These are phyloP conservation scores for Saxispiralis lemnorum DNA, from an alignment of 495 filamentous ascomycete genomes.

Conservation along the genomic window DNA sequence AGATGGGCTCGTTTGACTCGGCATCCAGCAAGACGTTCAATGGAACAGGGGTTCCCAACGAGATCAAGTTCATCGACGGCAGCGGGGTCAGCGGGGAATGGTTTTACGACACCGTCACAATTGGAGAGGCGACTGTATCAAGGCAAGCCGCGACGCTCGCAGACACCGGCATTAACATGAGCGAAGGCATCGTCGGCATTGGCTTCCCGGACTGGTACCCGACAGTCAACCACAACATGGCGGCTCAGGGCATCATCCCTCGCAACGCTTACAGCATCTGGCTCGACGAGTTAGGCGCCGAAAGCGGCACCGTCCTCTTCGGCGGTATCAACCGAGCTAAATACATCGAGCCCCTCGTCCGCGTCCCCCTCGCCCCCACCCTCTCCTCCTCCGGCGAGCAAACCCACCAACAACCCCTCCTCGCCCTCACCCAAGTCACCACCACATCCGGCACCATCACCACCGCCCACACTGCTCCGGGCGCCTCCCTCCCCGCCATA, in stretches of 20 bases:
- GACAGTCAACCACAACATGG: constrained; percentile 11
- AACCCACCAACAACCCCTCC: constrained; percentile 1
- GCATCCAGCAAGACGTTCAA: constrained; percentile 1
- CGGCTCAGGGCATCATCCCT: constrained; percentile 5
- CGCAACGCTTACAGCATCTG: constrained; percentile 13
- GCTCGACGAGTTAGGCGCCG: constrained; percentile 4
- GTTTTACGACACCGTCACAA: constrained; percentile 54
- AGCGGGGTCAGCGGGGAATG: constrained; percentile 68
- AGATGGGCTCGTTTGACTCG: constrained; percentile 4
- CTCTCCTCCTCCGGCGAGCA: not conserved
- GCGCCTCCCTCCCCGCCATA: not conserved
- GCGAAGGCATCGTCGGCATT: constrained; percentile 73
- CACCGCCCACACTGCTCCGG: not conserved
- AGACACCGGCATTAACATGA: constrained; percentile 1
- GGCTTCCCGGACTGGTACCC: constrained; percentile 50
- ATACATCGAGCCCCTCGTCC: constrained; percentile 1
- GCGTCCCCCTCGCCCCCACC: constrained; percentile 3
- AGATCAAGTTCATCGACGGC: constrained; percentile 60
- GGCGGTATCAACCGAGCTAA: constrained; percentile 8
- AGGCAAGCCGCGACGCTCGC: constrained; percentile 3
- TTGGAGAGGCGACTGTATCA: constrained; percentile 32
- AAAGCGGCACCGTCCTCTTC: constrained; percentile 7
- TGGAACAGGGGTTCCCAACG: constrained; percentile 23
- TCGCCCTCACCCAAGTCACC: constrained; percentile 4
- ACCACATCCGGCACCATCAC: not conserved